These are phyloP conservation scores for Picochlorum sp. DNA, from an alignment of 139 green algal species.

Conservation along the genomic window DNA sequence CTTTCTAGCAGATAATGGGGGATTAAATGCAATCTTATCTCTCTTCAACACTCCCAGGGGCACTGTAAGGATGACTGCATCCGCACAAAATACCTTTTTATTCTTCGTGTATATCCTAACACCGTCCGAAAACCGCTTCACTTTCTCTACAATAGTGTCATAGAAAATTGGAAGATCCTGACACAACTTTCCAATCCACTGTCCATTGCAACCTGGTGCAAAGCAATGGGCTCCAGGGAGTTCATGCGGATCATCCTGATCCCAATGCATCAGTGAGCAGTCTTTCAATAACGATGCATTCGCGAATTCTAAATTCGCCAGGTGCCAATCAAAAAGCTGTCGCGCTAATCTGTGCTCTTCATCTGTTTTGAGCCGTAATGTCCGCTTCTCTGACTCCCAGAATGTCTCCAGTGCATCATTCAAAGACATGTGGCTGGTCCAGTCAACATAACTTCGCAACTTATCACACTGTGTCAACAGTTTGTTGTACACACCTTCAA, in stretches of 20 bases:
- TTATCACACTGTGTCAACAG: neutral
- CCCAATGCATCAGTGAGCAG: slow-evolving; percentile 76
- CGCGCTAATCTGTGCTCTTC: slow-evolving; percentile 14
- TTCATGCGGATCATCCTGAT: slow-evolving; percentile 88
- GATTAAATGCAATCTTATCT: slow-evolving; percentile 57
- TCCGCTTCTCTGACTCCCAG: neutral
- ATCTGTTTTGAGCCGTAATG: neutral
- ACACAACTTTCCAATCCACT: slow-evolving; percentile 65
- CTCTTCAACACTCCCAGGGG: slow-evolving; percentile 86
- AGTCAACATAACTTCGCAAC: neutral
- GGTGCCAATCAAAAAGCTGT: slow-evolving; percentile 83
- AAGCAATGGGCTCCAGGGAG: slow-evolving; percentile 46
- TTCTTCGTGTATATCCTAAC: slow-evolving; percentile 46
- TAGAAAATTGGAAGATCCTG: slow-evolving; percentile 74
- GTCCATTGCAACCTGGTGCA: slow-evolving; percentile 71
- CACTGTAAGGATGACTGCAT: slow-evolving; percentile 76
- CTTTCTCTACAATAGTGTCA: slow-evolving; percentile 37
- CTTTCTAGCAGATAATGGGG: slow-evolving; percentile 74
- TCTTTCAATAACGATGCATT: slow-evolving; percentile 57
- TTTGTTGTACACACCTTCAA: slow-evolving; percentile 12
- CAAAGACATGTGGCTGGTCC: slow-evolving; percentile 13
- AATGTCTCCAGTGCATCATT: slow-evolving; percentile 8
- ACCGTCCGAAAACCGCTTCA: slow-evolving; percentile 47
- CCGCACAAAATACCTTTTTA: slow-evolving; percentile 30
- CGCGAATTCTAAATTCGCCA: slow-evolving; percentile 96